Evolutionary conservation across 2,329 filamentous ascomycete genomes (phyloP).

Genomic region (Acrocalymma vagum): DNA sequence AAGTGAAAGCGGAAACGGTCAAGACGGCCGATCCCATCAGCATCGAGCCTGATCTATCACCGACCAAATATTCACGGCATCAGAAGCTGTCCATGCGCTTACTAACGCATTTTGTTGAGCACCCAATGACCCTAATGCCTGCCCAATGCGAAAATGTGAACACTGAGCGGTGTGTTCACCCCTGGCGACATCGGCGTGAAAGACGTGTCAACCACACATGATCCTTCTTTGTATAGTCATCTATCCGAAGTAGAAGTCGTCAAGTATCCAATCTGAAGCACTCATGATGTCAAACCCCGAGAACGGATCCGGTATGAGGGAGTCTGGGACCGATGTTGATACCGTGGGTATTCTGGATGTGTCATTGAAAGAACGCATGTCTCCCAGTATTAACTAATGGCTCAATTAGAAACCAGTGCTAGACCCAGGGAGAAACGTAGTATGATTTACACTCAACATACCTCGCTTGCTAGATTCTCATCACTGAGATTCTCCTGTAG

Average conservation of each 20-base stretch:
- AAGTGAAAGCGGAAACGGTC: too few relatives aligned
- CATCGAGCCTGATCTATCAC: too few relatives aligned
- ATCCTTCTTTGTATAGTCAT: too few relatives aligned
- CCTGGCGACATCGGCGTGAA: too few relatives aligned
- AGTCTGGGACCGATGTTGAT: constrained; percentile 6
- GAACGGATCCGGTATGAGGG: constrained; percentile 7
- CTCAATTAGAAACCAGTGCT: constrained; percentile 8
- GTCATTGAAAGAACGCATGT: constrained; percentile 1
- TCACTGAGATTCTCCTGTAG: constrained; percentile 23
- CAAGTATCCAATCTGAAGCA: constrained; percentile 23
- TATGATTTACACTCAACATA: constrained; percentile 6
- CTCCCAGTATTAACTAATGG: not conserved
- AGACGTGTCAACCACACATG: too few relatives aligned
- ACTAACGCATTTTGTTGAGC: too few relatives aligned
- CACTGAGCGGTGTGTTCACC: too few relatives aligned
- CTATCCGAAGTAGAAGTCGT: constrained; percentile 30
- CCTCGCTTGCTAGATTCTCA: constrained; percentile 19
- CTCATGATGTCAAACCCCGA: constrained; percentile 18
- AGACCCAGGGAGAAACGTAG: not conserved
- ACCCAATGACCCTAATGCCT: too few relatives aligned
- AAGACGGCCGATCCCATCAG: too few relatives aligned
- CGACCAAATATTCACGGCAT: too few relatives aligned
- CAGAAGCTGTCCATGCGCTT: too few relatives aligned
- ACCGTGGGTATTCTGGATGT: not conserved
- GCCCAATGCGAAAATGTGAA: too few relatives aligned